Evolutionary conservation across 352 stramenopile genomes (phyloP).

Genomic region (Thraustochytrium sp.): DNA sequence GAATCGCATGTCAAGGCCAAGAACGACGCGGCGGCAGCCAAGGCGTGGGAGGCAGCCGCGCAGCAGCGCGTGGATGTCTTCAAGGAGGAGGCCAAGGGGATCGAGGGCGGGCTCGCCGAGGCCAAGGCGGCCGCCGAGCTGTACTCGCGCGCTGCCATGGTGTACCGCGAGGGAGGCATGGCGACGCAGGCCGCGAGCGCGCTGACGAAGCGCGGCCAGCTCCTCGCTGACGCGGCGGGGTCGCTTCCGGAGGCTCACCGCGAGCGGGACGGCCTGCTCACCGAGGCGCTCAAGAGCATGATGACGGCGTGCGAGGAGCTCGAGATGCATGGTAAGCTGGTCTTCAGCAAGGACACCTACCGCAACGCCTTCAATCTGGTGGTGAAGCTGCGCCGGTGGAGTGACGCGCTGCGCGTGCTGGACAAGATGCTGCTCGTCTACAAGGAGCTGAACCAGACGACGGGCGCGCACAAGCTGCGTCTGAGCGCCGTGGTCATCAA

Average conservation of each 20-base stretch:
- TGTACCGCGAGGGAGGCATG: constrained; percentile 15
- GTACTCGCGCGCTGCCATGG: not conserved
- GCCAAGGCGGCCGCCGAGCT: not conserved
- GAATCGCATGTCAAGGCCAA: not conserved
- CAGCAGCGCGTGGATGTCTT: not conserved
- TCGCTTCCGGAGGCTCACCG: not conserved
- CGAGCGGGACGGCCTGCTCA: not conserved
- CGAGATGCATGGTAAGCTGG: not conserved
- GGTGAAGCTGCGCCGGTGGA: not conserved
- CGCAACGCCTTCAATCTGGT: constrained; percentile 13
- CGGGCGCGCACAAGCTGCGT: not conserved
- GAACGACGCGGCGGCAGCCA: not conserved
- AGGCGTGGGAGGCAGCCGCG: constrained; percentile 1
- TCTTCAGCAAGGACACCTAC: constrained; percentile 35
- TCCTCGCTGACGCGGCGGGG: not conserved
- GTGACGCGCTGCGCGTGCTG: not conserved
- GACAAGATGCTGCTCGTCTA: constrained; percentile 10
- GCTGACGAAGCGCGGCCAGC: not conserved
- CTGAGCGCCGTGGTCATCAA: constrained; percentile 15
- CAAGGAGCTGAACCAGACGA: constrained; percentile 18
- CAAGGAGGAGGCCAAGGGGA: not conserved
- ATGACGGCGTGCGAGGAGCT: constrained; percentile 21
- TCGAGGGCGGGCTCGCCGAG: not conserved
- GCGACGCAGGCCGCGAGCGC: not conserved
- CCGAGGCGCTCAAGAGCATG: not conserved